Evolutionary conservation across 2,329 filamentous ascomycete species (phyloP).

Genomic region (Raffaelea deltoideospora): DNA sequence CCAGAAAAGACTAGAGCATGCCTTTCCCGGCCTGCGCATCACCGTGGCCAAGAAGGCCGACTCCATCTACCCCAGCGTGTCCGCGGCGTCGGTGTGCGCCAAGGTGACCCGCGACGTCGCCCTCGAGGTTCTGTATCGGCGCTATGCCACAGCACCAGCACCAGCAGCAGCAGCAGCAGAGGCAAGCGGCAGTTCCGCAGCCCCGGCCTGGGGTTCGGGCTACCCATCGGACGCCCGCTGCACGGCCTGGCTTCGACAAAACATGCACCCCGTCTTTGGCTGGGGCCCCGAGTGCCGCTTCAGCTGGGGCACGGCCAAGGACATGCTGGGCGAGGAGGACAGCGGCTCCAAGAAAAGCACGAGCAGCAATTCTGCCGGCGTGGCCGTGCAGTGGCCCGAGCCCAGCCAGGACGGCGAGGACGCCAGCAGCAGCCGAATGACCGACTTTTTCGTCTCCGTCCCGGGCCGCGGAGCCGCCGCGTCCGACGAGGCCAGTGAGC

Average conservation of each 20-base stretch:
- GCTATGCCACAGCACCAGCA: constrained; percentile 13
- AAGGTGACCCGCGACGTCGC: constrained; percentile 92
- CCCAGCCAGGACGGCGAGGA: constrained; percentile 16
- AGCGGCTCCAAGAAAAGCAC: constrained; percentile 35
- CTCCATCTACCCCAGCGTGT: constrained; percentile 81
- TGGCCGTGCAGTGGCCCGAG: constrained; percentile 67
- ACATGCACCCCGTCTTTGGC: constrained; percentile 88
- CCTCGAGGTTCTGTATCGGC: constrained; percentile 60
- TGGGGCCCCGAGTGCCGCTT: constrained; percentile 91
- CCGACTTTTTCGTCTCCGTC: constrained; percentile 51
- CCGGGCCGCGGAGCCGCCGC: constrained; percentile 31
- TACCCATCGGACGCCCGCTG: constrained; percentile 83
- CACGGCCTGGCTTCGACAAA: constrained; percentile 63
- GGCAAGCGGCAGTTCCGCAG: neutral
- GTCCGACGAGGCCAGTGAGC: constrained; percentile 25
- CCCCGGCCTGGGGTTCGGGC: constrained; percentile 64
- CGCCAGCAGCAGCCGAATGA: constrained; percentile 58
- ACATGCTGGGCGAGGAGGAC: constrained; percentile 65
- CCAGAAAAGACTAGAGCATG: constrained; percentile 66
- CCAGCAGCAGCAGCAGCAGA: too few relatives aligned
- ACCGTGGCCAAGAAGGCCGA: constrained; percentile 87
- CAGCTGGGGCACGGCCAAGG: constrained; percentile 90
- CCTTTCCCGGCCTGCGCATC: constrained; percentile 65
- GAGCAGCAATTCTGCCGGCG: constrained; percentile 28
- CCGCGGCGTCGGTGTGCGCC: constrained; percentile 83